A percentile compares a stretch with the other conserved stretches of the same genome.
Evolutionary conservation across 2,329 filamentous ascomycete species (phyloP).

Genomic region (Pseudonectria foliicola): DNA sequence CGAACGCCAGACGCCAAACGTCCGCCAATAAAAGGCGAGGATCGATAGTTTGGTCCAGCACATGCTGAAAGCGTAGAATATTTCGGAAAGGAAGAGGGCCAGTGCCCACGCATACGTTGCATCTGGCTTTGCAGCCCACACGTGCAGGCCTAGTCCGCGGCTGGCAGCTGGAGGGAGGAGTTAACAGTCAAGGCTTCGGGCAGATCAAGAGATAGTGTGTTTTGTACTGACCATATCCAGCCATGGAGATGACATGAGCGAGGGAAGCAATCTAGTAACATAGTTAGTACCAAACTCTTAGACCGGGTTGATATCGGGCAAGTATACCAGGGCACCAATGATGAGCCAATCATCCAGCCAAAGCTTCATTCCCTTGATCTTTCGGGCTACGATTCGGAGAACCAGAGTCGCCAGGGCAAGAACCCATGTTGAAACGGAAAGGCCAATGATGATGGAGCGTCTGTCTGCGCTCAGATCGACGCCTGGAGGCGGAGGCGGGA

Average conservation of each 20-base stretch:
- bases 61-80: slow-evolving; percentile 13
- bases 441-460: slow-evolving; percentile 9
- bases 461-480: slow-evolving; percentile 15
- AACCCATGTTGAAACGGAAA: slow-evolving; percentile 9
- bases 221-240: slow-evolving; percentile 12
- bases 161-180: slow-evolving; percentile 10
- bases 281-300: too few relatives aligned
- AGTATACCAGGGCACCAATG: slow-evolving; percentile 14
- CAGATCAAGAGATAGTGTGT: background rate
- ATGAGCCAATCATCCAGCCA: slow-evolving; percentile 22
- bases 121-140: slow-evolving; percentile 16
- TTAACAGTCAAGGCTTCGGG: too few relatives aligned
- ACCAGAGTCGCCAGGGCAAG: slow-evolving; percentile 10
- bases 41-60: slow-evolving; percentile 17
- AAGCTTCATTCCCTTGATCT: slow-evolving; percentile 9
- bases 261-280: slow-evolving; percentile 4
- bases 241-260: slow-evolving; percentile 9
- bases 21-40: slow-evolving; percentile 20
- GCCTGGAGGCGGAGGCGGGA: slow-evolving; percentile 7
- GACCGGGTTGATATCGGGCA: too few relatives aligned
- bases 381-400: slow-evolving; percentile 13
- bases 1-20: slow-evolving; percentile 13
- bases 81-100: slow-evolving; percentile 16
- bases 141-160: slow-evolving; percentile 15
- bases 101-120: slow-evolving; percentile 13